Conservation (phyloP, 306 rosid genomes). For the Vigna angularis region DNA sequence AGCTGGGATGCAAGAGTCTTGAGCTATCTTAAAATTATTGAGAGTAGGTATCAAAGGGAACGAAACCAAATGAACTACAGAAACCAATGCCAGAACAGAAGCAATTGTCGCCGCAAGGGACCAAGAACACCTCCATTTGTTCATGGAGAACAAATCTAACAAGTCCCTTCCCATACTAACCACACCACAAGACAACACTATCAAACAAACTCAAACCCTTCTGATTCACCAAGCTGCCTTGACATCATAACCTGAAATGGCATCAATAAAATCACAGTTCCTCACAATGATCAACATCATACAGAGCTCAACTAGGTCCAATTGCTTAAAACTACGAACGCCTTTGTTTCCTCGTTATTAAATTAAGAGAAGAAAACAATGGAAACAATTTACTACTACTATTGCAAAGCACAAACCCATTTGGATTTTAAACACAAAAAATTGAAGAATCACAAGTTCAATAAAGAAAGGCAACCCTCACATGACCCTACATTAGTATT, state of each 20-base stretch:
- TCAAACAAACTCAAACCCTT: slow-evolving; percentile 33
- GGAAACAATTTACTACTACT: not conserved
- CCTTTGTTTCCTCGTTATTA: not conserved
- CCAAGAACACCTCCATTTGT: slow-evolving; percentile 78
- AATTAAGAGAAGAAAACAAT: slow-evolving; percentile 12
- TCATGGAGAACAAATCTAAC: slow-evolving; percentile 65
- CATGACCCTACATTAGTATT: slow-evolving; percentile 26
- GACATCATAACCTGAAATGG: slow-evolving; percentile 53
- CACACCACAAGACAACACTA: not conserved
- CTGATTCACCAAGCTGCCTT: slow-evolving; percentile 47
- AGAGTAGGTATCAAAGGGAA: slow-evolving; percentile 82
- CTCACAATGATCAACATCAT: slow-evolving; percentile 14
- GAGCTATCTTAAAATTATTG: slow-evolving; percentile 66
- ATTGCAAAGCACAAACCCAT: not conserved
- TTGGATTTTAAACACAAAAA: not conserved
- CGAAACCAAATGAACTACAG: slow-evolving; percentile 76
- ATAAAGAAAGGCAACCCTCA: slow-evolving; percentile 21
- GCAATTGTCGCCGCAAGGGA: slow-evolving; percentile 68
- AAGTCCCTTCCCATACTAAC: slow-evolving; percentile 45
- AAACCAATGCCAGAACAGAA: slow-evolving; percentile 68
- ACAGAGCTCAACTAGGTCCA: slow-evolving; percentile 20
- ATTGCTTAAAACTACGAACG: not conserved
- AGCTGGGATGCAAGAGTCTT: slow-evolving; percentile 56
- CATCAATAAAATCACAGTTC: slow-evolving; percentile 18
- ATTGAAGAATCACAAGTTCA: slow-evolving; percentile 13